Conservation (phyloP, 306 rosid genomes). For the Crotalaria pallida region DNA sequence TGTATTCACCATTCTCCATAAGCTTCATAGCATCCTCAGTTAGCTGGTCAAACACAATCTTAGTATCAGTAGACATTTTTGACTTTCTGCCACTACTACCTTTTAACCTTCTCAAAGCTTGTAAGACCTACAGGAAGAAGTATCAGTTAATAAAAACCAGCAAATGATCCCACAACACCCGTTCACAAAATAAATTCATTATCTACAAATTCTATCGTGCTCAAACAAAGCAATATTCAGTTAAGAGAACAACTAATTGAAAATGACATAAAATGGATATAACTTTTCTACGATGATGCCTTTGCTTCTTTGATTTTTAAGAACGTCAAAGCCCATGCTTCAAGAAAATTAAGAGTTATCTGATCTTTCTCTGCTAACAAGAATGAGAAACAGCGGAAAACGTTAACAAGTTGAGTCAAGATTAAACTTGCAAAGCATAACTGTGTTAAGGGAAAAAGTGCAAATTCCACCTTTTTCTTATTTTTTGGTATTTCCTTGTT, state of each 20-base stretch:
- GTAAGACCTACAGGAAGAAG: constrained; percentile 59
- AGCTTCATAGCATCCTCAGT: constrained; percentile 93
- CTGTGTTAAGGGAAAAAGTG: neutral
- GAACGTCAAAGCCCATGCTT: neutral
- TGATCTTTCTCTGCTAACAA: neutral
- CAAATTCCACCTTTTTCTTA: neutral
- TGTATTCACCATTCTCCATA: constrained; percentile 91
- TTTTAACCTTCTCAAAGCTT: constrained; percentile 91
- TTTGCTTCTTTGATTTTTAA: neutral
- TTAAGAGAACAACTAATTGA: constrained; percentile 1
- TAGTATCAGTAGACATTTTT: constrained; percentile 76
- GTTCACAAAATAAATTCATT: neutral
- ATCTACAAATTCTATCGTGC: neutral
- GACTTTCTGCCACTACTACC: constrained; percentile 72
- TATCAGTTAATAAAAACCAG: constrained; percentile 19
- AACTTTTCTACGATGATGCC: neutral
- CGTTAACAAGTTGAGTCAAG: neutral
- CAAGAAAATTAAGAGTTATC: neutral
- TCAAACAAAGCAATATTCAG: neutral
- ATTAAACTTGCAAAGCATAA: neutral
- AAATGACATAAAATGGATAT: neutral
- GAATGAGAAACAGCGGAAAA: neutral
- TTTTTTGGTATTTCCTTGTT: neutral
- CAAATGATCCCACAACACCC: constrained; percentile 4
- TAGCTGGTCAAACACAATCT: constrained; percentile 78